These are phyloP conservation scores for Talaromyces sp. DNA, from an alignment of 2,329 filamentous ascomycete genomes.

Conservation along the genomic window DNA sequence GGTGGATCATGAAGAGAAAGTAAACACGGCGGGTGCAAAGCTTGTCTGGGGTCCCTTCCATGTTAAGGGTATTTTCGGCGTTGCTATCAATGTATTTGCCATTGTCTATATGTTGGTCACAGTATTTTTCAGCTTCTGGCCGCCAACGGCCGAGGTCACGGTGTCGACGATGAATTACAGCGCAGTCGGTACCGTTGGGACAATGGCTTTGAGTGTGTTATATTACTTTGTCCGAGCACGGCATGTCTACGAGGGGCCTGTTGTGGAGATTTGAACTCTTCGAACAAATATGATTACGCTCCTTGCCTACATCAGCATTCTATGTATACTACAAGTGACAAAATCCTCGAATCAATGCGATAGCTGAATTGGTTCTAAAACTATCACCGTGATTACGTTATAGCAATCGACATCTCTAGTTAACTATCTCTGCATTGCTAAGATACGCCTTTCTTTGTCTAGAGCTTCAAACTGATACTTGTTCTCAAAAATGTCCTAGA, in stretches of 20 bases:
- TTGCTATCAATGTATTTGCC: constrained; percentile 45
- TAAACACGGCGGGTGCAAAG: constrained; percentile 22
- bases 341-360: background rate
- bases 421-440: background rate
- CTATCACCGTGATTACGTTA: background rate
- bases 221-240: constrained; percentile 40
- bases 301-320: background rate
- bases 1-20: constrained; percentile 30
- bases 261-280: constrained; percentile 24
- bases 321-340: background rate
- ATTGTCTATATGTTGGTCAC: constrained; percentile 45
- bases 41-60: constrained; percentile 29
- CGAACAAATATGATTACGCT: background rate
- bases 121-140: constrained; percentile 52
- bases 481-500: too few relatives aligned
- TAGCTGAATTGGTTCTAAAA: background rate
- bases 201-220: constrained; percentile 37
- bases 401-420: background rate
- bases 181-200: constrained; percentile 41
- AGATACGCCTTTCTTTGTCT: background rate
- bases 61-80: constrained; percentile 42
- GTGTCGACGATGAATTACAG: constrained; percentile 51
- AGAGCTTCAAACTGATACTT: too few relatives aligned
- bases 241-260: constrained; percentile 33
- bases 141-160: constrained; percentile 38